Conservation (phyloP, 2,329 filamentous ascomycete genomes). For the Drechslerella dactyloides region DNA sequence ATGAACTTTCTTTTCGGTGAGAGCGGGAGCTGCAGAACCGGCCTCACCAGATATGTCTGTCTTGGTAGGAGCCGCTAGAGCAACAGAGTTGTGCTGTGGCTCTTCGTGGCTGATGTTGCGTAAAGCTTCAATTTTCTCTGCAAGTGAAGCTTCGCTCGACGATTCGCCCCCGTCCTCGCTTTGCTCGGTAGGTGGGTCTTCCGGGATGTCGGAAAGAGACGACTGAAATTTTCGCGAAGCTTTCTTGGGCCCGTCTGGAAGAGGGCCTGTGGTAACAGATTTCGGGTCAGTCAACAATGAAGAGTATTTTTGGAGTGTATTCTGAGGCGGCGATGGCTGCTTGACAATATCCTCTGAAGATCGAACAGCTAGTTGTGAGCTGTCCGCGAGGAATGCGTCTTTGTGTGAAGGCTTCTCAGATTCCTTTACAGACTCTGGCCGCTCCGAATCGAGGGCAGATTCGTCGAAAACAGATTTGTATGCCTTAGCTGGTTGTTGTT, state of each 20-base stretch:
- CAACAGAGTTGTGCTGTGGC: not conserved
- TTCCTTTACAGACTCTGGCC: no score
- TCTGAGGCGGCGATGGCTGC: not conserved
- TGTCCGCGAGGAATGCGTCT: no score
- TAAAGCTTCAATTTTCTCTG: not conserved
- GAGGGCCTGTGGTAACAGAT: slow-evolving; percentile 1
- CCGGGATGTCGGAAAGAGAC: slow-evolving; percentile 15
- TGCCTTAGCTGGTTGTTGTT: no score
- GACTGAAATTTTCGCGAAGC: slow-evolving; percentile 27
- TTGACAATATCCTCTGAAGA: no score
- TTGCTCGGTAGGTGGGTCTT: not conserved
- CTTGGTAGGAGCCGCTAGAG: not conserved
- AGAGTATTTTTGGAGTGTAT: not conserved
- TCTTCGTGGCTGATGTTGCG: not conserved
- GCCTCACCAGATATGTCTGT: not conserved
- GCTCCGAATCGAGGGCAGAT: no score
- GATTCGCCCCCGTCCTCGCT: not conserved
- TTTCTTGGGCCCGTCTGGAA: slow-evolving; percentile 7
- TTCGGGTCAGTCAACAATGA: not conserved
- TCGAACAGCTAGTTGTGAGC: no score
- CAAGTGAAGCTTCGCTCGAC: not conserved
- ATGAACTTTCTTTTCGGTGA: slow-evolving; percentile 5
- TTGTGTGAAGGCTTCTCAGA: no score
- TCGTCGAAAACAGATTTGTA: no score
- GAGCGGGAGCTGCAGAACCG: not conserved